A percentile compares a stretch with the other conserved stretches of the same genome.
These are phyloP conservation scores for Spizellomyces sp. DNA, from an alignment of 192 early-diverging fungal species.

Conservation along the genomic window DNA sequence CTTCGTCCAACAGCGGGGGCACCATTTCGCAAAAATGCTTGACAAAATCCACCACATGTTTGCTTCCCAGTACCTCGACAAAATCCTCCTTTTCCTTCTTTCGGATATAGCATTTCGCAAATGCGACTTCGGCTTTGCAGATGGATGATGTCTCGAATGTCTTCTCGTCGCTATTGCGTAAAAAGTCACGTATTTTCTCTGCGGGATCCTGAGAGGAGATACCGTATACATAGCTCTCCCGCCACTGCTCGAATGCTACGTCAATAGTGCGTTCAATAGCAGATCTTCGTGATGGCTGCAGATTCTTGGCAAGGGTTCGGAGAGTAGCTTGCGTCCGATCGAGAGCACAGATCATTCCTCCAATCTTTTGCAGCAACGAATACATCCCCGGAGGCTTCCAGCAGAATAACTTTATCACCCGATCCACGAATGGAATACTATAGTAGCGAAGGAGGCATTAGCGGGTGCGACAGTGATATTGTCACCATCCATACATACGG, in stretches of 20 bases:
- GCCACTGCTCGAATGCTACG: constrained; percentile 3
- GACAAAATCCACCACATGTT: constrained; percentile 32
- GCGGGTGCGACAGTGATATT: too few species aligned
- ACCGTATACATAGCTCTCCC: neutral
- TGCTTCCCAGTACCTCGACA: constrained; percentile 33
- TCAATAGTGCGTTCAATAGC: constrained; percentile 19
- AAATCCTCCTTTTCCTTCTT: constrained; percentile 39
- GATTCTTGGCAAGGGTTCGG: neutral
- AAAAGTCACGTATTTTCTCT: neutral
- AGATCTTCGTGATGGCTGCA: neutral
- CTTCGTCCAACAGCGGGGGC: constrained; percentile 37
- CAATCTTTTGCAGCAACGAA: constrained; percentile 40
- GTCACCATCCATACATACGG: constrained; percentile 18
- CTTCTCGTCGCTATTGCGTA: neutral
- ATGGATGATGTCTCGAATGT: neutral
- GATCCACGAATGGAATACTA: constrained; percentile 42
- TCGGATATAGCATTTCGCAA: constrained; percentile 35
- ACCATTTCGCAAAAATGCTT: constrained; percentile 25
- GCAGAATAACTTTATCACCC: constrained; percentile 39
- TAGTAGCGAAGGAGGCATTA: too few species aligned
- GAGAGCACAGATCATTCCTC: constrained; percentile 28
- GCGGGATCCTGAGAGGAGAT: constrained; percentile 18
- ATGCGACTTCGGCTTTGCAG: constrained; percentile 16
- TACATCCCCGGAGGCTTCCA: constrained; percentile 43
- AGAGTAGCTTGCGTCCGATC: constrained; percentile 18